Base-by-base conservation (phyloP, 352 stramenopile species). In the Globisporangium echinulatum region DNA sequence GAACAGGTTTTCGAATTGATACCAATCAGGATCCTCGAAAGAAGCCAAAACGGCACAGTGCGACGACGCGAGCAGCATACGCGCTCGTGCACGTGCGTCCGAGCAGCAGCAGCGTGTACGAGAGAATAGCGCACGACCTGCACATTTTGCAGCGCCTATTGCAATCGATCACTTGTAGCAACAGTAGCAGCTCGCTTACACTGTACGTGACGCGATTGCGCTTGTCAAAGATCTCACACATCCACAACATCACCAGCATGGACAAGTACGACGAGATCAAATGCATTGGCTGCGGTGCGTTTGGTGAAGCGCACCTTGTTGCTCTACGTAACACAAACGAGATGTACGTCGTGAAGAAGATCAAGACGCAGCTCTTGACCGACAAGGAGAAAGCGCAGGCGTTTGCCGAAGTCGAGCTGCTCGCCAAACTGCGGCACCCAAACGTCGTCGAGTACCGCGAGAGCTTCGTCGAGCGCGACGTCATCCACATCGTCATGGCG, bases 391-490 rank as follows among this genome's bases (percentile, higher is more conserved):
- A 84, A 60, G 67, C 85, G 60, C 83, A 91, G 62, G 79, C 83
- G 10, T 91, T 90, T 61, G 69, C 66, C 36, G 85, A 97, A 64
- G 91, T 97, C 36, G 82, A 97, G 59, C 74, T 98, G 42, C 70
- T 98, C 62, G 71, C 92, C 59, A 85, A 85, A 65, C 77, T 98
- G 54, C 82, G 87, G 49, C 90, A 98, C 62, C 92, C 94, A 13
- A 97, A 97, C 61, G 97, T 98, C 64, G 92, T 98, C 55, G 87
- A 94, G 56, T 98, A 98, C 74, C 95, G 88, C 58, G 94, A 98
- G 55, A 96, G 72, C 66, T 96, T 97, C 64, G 81, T 82, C 9
- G 58, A 75, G 48, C 67, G 77, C 52, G 79, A 89, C 52, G 75
- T 92, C 17, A 77, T 98, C 57, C 95, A 96, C 66, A 97, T 98